These are phyloP conservation scores for Eimeria zaria DNA, from an alignment of 169 alveolate species.

Conservation along the genomic window DNA sequence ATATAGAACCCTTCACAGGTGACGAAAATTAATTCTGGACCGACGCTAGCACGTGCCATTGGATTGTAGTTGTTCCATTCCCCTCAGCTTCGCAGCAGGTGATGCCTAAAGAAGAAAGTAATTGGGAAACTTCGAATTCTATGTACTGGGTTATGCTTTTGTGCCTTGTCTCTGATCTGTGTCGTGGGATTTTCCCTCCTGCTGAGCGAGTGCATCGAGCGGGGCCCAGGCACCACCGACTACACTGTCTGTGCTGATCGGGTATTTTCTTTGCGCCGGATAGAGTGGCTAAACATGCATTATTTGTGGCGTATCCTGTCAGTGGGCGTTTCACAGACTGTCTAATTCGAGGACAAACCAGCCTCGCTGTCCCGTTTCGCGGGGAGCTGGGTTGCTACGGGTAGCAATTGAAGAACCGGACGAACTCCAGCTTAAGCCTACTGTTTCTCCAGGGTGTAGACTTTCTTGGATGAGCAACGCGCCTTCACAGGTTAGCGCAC, in stretches of 20 bases:
- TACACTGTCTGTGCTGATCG: neutral
- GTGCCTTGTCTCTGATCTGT: neutral
- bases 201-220: neutral
- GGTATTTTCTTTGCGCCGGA: neutral
- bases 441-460: neutral
- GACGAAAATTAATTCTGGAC: neutral
- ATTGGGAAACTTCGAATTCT: neutral
- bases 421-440: neutral
- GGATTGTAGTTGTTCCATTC: neutral
- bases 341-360: neutral
- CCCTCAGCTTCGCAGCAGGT: neutral
- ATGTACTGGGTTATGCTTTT: neutral
- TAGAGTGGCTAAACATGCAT: neutral
- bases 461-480: neutral
- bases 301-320: neutral
- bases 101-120: neutral
- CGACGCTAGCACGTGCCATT: neutral
- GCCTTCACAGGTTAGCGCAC: neutral
- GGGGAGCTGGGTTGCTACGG: neutral
- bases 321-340: neutral
- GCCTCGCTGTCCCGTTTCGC: neutral
- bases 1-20: neutral
- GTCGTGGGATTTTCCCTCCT: neutral
- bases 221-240: slow-evolving; percentile 39
- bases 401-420: neutral